phyloP scores from a whole-genome alignment of 2,329 filamentous ascomycete species.

The Coniella lustricola region DNA sequence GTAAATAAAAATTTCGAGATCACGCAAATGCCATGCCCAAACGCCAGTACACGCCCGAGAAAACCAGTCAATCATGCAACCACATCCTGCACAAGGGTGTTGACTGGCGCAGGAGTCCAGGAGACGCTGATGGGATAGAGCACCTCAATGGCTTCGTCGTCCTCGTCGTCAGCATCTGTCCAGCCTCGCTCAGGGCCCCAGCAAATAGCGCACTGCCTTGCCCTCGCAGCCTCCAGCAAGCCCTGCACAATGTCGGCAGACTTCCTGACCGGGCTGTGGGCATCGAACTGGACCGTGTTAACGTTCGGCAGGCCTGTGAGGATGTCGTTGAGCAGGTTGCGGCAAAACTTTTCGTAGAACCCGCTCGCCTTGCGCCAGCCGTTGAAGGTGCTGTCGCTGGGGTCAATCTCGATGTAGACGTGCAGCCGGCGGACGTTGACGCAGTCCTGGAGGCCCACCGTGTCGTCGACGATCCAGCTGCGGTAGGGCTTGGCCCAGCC shows the following conservation, averaged over 20 bases:
- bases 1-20: neutral
- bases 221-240: constrained; percentile 45
- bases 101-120: neutral
- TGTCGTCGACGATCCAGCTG: constrained; percentile 61
- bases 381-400: constrained; percentile 58
- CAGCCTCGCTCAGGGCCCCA: constrained; percentile 66
- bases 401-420: constrained; percentile 67
- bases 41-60: neutral
- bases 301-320: constrained; percentile 51
- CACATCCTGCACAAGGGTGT: constrained; percentile 3
- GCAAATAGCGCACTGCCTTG: constrained; percentile 44
- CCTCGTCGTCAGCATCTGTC: constrained; percentile 39
- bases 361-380: constrained; percentile 60
- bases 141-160: neutral
- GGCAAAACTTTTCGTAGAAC: constrained; percentile 64
- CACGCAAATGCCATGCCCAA: neutral
- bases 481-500: constrained; percentile 65
- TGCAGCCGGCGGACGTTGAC: constrained; percentile 50
- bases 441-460: constrained; percentile 58
- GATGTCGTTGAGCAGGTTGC: constrained; percentile 48
- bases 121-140: neutral
- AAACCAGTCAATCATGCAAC: neutral
- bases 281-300: constrained; percentile 61
- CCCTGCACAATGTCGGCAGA: constrained; percentile 57
- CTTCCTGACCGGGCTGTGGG: constrained; percentile 57